Evolutionary conservation across 1,284 basidiomycete genomes (phyloP), one percentile per base, ranked within the genome.

Genomic region (Leccinum angustisporum): DNA sequence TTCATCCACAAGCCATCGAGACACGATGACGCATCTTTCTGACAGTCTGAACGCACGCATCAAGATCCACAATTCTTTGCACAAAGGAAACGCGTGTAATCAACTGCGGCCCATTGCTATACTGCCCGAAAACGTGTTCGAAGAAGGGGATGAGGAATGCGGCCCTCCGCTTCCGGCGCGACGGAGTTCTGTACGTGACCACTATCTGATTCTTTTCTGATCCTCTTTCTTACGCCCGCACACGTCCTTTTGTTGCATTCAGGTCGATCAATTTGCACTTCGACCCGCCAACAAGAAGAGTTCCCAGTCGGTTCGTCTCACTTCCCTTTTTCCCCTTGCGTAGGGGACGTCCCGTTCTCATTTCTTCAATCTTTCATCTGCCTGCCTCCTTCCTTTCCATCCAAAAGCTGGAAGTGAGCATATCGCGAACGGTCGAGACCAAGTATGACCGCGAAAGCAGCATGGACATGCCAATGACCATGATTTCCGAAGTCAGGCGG

Each of bases 31-130:
- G 0, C 1, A 25, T 36, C 31, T 1, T 16, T 51, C 18, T 21
- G 34, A 68, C 31, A 72, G 70, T 38, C 60, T 70, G 30, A 69
- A 69, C n/a, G 48, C 67, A 3, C 71, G 70, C 21, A 46, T 27
- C 14, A 61, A 33, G 21, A 54, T 71, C 16, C 59, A 61, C 18
- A 36, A 27, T 4, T 34, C 40, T 16, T 50, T 27, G 4, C 36
- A 18, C 25, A 61, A 34, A 21, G 53, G 33, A 31, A 13, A 14
- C 54, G 4, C 36, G n/a, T 34, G 14, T 4, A 46, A 25, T 48
- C 57, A 56, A 5, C 16, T 25, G 31, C 56, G 57, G 1, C 59
- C 65, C 1, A 27, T 69, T 25, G 1, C 43, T 18, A 8, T 62
- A 13, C 27, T 58, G 11, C 46, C 59, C 2, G 54, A 46, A 0